A percentile compares a stretch with the other conserved stretches of the same genome.
Conservation (phyloP, 768 basidiomycete species). For the Termitomyces sp. region DNA sequence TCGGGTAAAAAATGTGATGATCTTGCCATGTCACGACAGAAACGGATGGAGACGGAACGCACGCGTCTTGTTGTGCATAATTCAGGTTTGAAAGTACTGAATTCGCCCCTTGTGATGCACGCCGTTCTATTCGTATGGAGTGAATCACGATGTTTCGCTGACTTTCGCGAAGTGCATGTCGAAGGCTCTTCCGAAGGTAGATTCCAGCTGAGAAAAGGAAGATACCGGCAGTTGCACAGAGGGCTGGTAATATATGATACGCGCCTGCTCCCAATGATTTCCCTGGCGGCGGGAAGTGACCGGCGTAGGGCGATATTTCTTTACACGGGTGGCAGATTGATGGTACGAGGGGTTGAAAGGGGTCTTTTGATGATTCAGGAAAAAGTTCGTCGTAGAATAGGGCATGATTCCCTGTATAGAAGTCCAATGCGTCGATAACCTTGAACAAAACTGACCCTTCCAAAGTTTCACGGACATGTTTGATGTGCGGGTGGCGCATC, state of each 20-base stretch:
- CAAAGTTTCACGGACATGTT: background rate
- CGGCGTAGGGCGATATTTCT: background rate
- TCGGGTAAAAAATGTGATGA: background rate
- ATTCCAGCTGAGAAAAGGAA: background rate
- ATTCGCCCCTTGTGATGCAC: background rate
- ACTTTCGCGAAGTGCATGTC: background rate
- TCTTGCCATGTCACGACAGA: background rate
- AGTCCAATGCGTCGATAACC: slow-evolving; percentile 2
- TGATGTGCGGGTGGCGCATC: slow-evolving; percentile 8
- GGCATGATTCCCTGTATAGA: slow-evolving; percentile 4
- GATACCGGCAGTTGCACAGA: background rate
- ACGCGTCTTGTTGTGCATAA: background rate
- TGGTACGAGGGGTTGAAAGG: background rate
- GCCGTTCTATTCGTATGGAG: background rate
- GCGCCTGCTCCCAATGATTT: background rate
- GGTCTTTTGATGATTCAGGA: background rate
- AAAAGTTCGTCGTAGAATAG: background rate
- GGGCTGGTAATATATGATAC: background rate
- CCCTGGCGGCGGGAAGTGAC: background rate
- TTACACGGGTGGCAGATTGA: background rate
- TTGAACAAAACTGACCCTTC: background rate
- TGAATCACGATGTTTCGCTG: background rate
- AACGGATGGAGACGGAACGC: background rate
- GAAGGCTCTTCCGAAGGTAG: background rate
- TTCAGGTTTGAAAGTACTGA: background rate